phyloP scores from a whole-genome alignment of 1,139 yeast genomes.

The Torulaspora globosa region DNA sequence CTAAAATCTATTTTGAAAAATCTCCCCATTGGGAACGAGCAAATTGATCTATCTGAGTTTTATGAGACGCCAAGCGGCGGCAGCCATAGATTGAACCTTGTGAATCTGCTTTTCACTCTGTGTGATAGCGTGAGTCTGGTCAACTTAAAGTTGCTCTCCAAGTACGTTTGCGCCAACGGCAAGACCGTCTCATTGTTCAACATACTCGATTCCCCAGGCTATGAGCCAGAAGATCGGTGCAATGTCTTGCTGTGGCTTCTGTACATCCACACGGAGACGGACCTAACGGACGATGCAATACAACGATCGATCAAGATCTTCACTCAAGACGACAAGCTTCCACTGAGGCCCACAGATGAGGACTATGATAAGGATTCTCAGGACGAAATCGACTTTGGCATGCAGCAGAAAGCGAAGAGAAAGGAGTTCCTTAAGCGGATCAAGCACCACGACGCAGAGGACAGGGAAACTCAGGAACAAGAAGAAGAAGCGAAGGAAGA shows the following conservation, averaged over 20 bases:
- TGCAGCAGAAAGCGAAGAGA: conserved; percentile 62
- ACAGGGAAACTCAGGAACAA: conserved; percentile 5
- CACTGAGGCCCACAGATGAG: conserved; percentile 46
- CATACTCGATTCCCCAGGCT: conserved; percentile 52
- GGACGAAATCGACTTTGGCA: conserved; percentile 49
- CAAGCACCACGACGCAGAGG: conserved; percentile 2
- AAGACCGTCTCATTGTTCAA: conserved; percentile 47
- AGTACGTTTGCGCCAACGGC: conserved; percentile 27
- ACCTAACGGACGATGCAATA: conserved; percentile 51
- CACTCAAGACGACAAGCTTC: conserved; percentile 46
- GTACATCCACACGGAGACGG: conserved; percentile 75
- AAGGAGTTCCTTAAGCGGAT: conserved; percentile 44
- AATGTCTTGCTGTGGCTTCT: conserved; percentile 76
- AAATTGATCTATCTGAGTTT: conserved; percentile 50
- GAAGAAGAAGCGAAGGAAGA: conserved; percentile 7
- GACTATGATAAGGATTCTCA: conserved; percentile 46
- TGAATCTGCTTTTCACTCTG: conserved; percentile 69
- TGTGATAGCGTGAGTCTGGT: conserved; percentile 60
- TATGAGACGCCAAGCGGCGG: conserved; percentile 24
- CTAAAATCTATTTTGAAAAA: conserved; percentile 86
- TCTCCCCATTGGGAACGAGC: conserved; percentile 43
- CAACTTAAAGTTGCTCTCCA: conserved; percentile 39
- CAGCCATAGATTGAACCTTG: conserved; percentile 45
- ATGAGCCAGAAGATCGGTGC: conserved; percentile 61
- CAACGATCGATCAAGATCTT: conserved; percentile 55